Evolutionary conservation across 2,329 filamentous ascomycete species (phyloP), one percentile per base, ranked within the genome.

Genomic region (Penicillium sp.): DNA sequence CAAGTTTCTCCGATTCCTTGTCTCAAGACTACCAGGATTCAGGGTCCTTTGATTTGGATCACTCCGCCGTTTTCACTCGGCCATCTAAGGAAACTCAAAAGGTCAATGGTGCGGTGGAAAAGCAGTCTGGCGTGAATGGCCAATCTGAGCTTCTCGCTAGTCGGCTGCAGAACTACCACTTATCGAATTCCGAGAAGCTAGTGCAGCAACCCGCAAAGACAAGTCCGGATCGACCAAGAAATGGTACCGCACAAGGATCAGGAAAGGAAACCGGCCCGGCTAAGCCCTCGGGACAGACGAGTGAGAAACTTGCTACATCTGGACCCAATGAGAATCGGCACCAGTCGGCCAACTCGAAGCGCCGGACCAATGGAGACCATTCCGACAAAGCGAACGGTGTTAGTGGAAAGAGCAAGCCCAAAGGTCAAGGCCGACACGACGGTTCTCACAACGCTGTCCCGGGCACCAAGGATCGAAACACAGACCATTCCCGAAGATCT

Each of bases 21-120:
- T 76, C 73, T 35, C 71, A 74, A 38, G 73, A 73, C 50, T 68
- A 70, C 18, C 72, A 72, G 54, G 73, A 76, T 16, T 69, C 66
- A 35, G 67, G 62, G 10, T 70, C 69, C 0, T 72, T 73, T 47
- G 72, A 75, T 22, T 66, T 72, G 44, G 72, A 75, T 11, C 68
- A 67, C 39, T 60, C 63, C 22, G 61, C 63, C 6, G 64, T 62
- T 35, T 70, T 68, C 50, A 53, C 60, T 38, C 66, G 66, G 34
- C 63, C 65, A 38, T 65, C 68, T 13, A 55, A 66, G 4, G 71
- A 73, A 32, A 51, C 53, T 2, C 62, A 62, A 35, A 65, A 63
- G 38, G 55, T 58, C 5, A 57, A 49, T 37, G 55, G 52, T 39
- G 55, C 34, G 8, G 51, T 38, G 37, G 58, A 50, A 48, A 50